phyloP scores from a whole-genome alignment of 108 stramenopile genomes.

The Chaetoceros tenuissimus region DNA sequence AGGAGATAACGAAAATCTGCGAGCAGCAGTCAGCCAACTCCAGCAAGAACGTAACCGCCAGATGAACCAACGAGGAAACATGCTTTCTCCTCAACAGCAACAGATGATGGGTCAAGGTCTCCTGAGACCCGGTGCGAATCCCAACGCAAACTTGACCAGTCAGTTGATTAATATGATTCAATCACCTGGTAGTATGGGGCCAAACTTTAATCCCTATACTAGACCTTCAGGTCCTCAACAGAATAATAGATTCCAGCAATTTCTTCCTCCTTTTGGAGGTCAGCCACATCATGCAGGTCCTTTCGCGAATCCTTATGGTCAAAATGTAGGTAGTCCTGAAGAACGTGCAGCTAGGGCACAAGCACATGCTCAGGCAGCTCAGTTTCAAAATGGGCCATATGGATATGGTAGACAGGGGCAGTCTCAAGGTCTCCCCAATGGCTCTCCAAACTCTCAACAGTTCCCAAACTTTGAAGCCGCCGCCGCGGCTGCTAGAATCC shows the following conservation, averaged over 20 bases:
- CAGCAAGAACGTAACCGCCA: not conserved
- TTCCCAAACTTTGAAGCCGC: not conserved
- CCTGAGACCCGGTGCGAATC: not conserved
- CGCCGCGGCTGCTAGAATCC: not conserved
- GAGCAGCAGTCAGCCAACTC: not conserved
- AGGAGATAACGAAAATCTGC: not conserved
- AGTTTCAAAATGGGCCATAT: not conserved
- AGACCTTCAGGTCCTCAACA: not conserved
- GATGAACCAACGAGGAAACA: not conserved
- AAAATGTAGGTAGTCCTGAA: not conserved
- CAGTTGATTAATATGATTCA: not conserved
- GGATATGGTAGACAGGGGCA: not conserved
- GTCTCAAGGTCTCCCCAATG: no score
- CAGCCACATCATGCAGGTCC: not conserved
- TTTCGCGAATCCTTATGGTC: not conserved
- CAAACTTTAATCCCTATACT: not conserved
- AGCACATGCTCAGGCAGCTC: not conserved
- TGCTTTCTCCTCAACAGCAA: not conserved
- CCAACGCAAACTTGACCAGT: not conserved
- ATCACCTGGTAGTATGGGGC: not conserved
- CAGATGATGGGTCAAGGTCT: not conserved
- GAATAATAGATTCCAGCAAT: not conserved
- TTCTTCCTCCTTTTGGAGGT: not conserved
- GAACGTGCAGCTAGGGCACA: not conserved
- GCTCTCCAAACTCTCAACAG: no score